These are phyloP conservation scores for Diversispora epigaea DNA, from an alignment of 192 early-diverging fungal genomes.

Conservation along the genomic window DNA sequence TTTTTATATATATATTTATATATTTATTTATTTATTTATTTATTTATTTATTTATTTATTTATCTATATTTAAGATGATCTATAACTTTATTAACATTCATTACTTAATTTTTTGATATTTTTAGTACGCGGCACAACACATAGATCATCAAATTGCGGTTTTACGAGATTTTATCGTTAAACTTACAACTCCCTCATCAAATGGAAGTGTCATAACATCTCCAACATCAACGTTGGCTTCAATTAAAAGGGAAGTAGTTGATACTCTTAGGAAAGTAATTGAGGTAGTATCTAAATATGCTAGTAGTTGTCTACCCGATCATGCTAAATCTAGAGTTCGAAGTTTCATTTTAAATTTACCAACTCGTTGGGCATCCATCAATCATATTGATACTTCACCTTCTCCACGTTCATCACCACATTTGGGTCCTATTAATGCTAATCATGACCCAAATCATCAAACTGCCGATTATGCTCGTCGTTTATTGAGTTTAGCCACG, in stretches of 20 bases:
- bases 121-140: constrained; percentile 73
- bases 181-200: constrained; percentile 38
- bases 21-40: background rate
- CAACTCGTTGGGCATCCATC: constrained; percentile 68
- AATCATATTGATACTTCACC: constrained; percentile 45
- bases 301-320: constrained; percentile 78
- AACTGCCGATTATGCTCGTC: constrained; percentile 57
- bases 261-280: constrained; percentile 83
- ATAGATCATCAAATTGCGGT: constrained; percentile 66
- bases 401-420: constrained; percentile 46
- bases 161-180: constrained; percentile 58
- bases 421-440: constrained; percentile 37
- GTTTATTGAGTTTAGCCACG: constrained; percentile 65
- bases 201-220: constrained; percentile 36
- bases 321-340: constrained; percentile 78
- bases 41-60: background rate
- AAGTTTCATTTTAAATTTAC: constrained; percentile 75
- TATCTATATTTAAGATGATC: constrained; percentile 15
- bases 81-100: background rate
- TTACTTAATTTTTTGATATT: background rate
- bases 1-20: background rate
- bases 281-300: constrained; percentile 83
- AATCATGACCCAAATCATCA: constrained; percentile 37
- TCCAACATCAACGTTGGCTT: constrained; percentile 44
- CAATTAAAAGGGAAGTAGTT: constrained; percentile 79